Base-by-base conservation (phyloP, 192 early-diverging fungal species). In the Coemansia sp. region DNA sequence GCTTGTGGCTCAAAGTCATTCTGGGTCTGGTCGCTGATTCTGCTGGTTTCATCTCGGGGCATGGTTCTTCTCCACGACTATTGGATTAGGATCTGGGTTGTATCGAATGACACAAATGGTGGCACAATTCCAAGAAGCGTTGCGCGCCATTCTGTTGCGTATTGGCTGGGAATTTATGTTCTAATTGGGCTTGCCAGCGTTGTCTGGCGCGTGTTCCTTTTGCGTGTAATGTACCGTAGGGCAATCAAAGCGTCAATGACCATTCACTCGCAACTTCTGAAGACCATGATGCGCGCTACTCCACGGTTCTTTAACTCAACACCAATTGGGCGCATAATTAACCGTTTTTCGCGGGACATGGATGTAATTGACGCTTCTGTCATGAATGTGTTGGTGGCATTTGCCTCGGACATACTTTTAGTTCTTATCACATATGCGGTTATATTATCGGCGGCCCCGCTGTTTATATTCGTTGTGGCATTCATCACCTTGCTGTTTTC, bases 261-360 rank as follows among this genome's bases (percentile, higher is more conserved):
- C 0, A 56, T 93, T 49, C 92, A 93, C 64, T 40, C 62, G 38
- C 78, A 74, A 19, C 76, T 92, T 38, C 56, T 93, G 38, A 72
- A 69, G 10, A 58, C 84, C 43, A 83, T 93, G 26, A 65, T 89
- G 21, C 86, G 80, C 19, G 90, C 92, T 2, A 90, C 89, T 56
- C 84, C 95, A 21, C 85, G 88, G 41, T 96, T 95, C 85, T 97
- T 92, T 77, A 93, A 95, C 63, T 84, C 90, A 12, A 93, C 91
- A 2, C 95, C 95, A n/a, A 69, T 92, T 8, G 94, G 94, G 32
- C 86, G 91, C 21, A 90, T 95, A 47, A 87, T 91, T 59, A 97
- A 94, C 75, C 76, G 96, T 40, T 94, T 94, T 70, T 91, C 91
- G 16, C 89, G 89, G 13, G 93, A 98, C 79, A 90, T 96, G 67